Conservation (phyloP, 768 basidiomycete genomes). For the Agrocybe chaxingu region DNA sequence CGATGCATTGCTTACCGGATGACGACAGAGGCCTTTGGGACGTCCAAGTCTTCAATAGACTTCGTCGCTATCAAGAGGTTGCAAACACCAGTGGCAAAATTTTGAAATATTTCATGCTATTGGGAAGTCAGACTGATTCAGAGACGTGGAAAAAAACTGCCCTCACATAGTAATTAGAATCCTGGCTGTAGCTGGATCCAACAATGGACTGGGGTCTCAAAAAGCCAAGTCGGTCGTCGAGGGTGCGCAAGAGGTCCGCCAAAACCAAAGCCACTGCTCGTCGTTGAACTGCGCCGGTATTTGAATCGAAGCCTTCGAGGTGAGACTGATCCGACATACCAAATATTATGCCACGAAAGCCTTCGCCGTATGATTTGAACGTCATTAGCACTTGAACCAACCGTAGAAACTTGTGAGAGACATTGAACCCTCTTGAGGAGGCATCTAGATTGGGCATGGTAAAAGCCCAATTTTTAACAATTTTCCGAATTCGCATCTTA, state of each 20-base stretch:
- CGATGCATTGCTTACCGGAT: slow-evolving; percentile 46
- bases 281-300: slow-evolving; percentile 43
- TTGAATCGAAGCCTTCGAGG: slow-evolving; percentile 2
- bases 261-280: slow-evolving; percentile 54
- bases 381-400: slow-evolving; percentile 58
- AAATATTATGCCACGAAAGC: slow-evolving; percentile 63
- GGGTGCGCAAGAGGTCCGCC: slow-evolving; percentile 52
- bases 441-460: slow-evolving; percentile 60
- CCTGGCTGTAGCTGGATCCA: slow-evolving; percentile 29
- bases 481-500: slow-evolving; percentile 28
- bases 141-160: not conserved
- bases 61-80: slow-evolving; percentile 67
- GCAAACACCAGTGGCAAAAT: slow-evolving; percentile 50
- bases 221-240: slow-evolving; percentile 49
- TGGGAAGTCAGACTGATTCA: slow-evolving; percentile 2
- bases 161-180: slow-evolving; percentile 24
- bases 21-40: slow-evolving; percentile 55
- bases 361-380: slow-evolving; percentile 48
- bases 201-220: slow-evolving; percentile 52
- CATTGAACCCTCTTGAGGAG: slow-evolving; percentile 58
- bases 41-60: slow-evolving; percentile 54
- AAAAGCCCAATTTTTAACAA: slow-evolving; percentile 61
- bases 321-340: slow-evolving; percentile 37
- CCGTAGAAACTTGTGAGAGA: slow-evolving; percentile 63
- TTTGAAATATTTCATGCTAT: slow-evolving; percentile 46